Evolutionary conservation across 2,329 filamentous ascomycete species (phyloP).

Genomic region (Cercospora sesami): DNA sequence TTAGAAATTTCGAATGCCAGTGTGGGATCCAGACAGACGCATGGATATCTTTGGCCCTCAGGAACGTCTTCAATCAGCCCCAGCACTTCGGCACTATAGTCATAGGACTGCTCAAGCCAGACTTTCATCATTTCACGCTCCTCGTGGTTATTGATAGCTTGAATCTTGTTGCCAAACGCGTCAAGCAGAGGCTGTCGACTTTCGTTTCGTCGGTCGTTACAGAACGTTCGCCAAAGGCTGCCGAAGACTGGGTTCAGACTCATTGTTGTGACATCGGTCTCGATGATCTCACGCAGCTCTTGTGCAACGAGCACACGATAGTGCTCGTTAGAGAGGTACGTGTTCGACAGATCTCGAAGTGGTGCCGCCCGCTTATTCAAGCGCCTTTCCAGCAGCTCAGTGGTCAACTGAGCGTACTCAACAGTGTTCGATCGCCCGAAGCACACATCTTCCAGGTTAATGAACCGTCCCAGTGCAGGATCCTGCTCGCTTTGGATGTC

Average conservation of each 20-base stretch:
- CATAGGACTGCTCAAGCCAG: slow-evolving; percentile 23
- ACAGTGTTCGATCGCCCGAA: background rate
- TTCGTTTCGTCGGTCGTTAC: slow-evolving; percentile 16
- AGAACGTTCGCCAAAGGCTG: slow-evolving; percentile 20
- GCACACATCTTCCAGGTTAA: background rate
- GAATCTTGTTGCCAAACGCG: slow-evolving; percentile 17
- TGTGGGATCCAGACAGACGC: slow-evolving; percentile 22
- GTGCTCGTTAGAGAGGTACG: slow-evolving; percentile 6
- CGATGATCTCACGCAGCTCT: slow-evolving; percentile 18
- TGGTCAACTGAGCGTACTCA: background rate
- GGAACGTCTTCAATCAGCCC: slow-evolving; percentile 17
- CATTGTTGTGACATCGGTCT: slow-evolving; percentile 17
- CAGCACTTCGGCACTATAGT: slow-evolving; percentile 21
- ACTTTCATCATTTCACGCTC: slow-evolving; percentile 17
- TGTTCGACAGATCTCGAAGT: slow-evolving; percentile 11
- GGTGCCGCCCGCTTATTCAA: slow-evolving; percentile 6
- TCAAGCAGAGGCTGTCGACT: slow-evolving; percentile 16
- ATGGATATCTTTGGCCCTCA: slow-evolving; percentile 10
- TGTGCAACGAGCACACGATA: slow-evolving; percentile 13
- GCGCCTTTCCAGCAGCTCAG: background rate
- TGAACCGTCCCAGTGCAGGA: background rate
- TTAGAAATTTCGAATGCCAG: background rate
- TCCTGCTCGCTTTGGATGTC: slow-evolving; percentile 6
- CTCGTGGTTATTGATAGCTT: slow-evolving; percentile 7
- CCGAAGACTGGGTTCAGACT: slow-evolving; percentile 24